phyloP scores from a whole-genome alignment of 805 yeast genomes.

The Candida arabinofermentans region DNA sequence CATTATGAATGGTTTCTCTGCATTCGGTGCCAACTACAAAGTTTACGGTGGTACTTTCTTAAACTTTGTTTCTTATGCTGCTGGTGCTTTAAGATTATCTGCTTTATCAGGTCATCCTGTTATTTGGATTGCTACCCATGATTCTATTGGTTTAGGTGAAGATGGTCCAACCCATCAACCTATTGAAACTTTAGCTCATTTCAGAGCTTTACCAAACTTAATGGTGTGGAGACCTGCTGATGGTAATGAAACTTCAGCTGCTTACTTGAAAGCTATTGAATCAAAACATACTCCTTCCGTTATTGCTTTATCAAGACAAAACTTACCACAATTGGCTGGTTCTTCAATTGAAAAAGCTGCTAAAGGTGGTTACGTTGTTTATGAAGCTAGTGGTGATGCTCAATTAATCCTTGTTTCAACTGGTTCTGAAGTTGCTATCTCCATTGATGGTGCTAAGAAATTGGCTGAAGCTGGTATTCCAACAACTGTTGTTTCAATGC shows the following conservation, averaged over 20 bases:
- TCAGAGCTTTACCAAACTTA: slow-evolving; percentile 79
- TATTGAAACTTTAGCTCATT: slow-evolving; percentile 81
- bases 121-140: slow-evolving; percentile 86
- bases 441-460: slow-evolving; percentile 77
- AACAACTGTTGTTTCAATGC: slow-evolving; percentile 85
- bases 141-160: slow-evolving; percentile 88
- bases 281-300: slow-evolving; percentile 65
- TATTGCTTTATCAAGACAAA: slow-evolving; percentile 79
- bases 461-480: slow-evolving; percentile 62
- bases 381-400: slow-evolving; percentile 51
- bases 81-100: slow-evolving; percentile 83
- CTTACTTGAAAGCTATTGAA: slow-evolving; percentile 63
- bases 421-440: slow-evolving; percentile 89
- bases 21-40: slow-evolving; percentile 80
- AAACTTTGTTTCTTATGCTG: slow-evolving; percentile 81
- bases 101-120: slow-evolving; percentile 82
- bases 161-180: slow-evolving; percentile 95
- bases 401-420: slow-evolving; percentile 81
- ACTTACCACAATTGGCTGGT: slow-evolving; percentile 90
- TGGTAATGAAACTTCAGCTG: slow-evolving; percentile 85
- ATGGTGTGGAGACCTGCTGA: slow-evolving; percentile 93
- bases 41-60: slow-evolving; percentile 97
- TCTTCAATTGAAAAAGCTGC: slow-evolving; percentile 86
- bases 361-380: slow-evolving; percentile 88
- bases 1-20: slow-evolving; percentile 94